Conservation (phyloP, 1,284 basidiomycete species). For the Filobasidium uniguttulatum region DNA sequence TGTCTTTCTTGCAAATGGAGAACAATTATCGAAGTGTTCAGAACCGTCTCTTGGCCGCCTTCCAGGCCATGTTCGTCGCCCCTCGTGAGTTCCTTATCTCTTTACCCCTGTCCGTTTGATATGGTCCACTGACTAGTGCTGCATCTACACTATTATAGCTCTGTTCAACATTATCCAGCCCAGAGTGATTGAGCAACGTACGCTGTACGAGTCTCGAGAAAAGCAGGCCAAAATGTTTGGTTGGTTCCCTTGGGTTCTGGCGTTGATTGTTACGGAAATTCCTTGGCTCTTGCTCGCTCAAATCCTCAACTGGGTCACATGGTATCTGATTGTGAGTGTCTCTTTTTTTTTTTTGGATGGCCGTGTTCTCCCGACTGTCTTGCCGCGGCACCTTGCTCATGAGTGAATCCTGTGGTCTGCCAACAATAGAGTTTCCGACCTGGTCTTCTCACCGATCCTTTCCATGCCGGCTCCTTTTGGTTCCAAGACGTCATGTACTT, state of each 20-base stretch:
- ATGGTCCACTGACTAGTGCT: background rate
- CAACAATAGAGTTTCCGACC: background rate
- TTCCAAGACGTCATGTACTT: slow-evolving; percentile 4
- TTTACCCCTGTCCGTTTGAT: slow-evolving; percentile 18
- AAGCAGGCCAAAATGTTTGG: slow-evolving; percentile 31
- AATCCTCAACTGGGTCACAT: slow-evolving; percentile 25
- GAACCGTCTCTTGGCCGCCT: slow-evolving; percentile 56
- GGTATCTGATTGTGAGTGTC: slow-evolving; percentile 16
- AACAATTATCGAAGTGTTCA: slow-evolving; percentile 57
- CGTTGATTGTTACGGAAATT: slow-evolving; percentile 31
- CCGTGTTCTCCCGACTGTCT: no score
- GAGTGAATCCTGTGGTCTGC: no score
- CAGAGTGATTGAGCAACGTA: slow-evolving; percentile 33
- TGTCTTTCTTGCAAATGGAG: slow-evolving; percentile 68
- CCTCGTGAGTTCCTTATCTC: slow-evolving; percentile 18
- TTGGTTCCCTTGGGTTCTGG: slow-evolving; percentile 26
- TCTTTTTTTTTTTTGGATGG: no score
- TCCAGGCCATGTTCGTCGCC: slow-evolving; percentile 14
- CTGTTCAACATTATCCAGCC: slow-evolving; percentile 33
- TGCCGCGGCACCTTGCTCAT: no score
- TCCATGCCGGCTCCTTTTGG: slow-evolving; percentile 5
- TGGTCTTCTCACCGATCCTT: background rate
- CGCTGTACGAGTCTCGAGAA: slow-evolving; percentile 34
- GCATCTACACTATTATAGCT: no score
- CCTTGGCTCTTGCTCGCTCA: slow-evolving; percentile 28